A percentile compares a stretch with the other conserved stretches of the same genome.
Conservation (phyloP, 495 filamentous ascomycete genomes). For the Penicillium flavigenum region DNA sequence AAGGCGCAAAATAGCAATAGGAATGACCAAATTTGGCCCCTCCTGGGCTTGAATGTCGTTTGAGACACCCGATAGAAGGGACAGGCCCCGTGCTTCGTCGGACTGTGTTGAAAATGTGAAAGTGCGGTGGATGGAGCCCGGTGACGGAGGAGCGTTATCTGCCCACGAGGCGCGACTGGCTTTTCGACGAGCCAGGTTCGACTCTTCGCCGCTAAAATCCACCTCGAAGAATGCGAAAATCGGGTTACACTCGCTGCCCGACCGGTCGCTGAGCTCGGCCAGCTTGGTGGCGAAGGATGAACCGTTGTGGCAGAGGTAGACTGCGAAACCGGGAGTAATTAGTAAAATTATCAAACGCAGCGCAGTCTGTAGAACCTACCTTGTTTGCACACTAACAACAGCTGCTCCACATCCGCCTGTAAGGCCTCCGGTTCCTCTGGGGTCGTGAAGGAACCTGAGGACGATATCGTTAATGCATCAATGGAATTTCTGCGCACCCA, state of each 20-base stretch:
- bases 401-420: slow-evolving; percentile 46
- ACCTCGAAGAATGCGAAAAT: slow-evolving; percentile 77
- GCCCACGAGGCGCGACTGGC: slow-evolving; percentile 40
- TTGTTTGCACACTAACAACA: slow-evolving; percentile 53
- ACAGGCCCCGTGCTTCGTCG: slow-evolving; percentile 64
- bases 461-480: slow-evolving; percentile 28
- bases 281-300: slow-evolving; percentile 69
- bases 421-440: slow-evolving; percentile 53
- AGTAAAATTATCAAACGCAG: slow-evolving; percentile 9
- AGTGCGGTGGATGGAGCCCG: slow-evolving; percentile 38
- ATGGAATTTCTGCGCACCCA: slow-evolving; percentile 49
- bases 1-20: slow-evolving; percentile 64
- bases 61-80: slow-evolving; percentile 65
- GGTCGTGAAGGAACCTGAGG: slow-evolving; percentile 26
- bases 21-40: slow-evolving; percentile 70
- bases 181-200: slow-evolving; percentile 37
- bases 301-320: slow-evolving; percentile 70
- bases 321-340: slow-evolving; percentile 37
- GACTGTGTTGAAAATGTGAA: slow-evolving; percentile 49
- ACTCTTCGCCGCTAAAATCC: slow-evolving; percentile 36
- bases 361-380: slow-evolving; percentile 41
- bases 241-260: slow-evolving; percentile 62
- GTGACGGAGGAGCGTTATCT: slow-evolving; percentile 36
- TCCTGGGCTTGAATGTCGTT: slow-evolving; percentile 69
- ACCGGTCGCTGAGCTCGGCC: slow-evolving; percentile 62